Percentiles rank a stretch among this genome's conserved stretches.
Evolutionary conservation across 108 stramenopile genomes (phyloP).

Genomic region (Pelagomonas calceolata): DNA sequence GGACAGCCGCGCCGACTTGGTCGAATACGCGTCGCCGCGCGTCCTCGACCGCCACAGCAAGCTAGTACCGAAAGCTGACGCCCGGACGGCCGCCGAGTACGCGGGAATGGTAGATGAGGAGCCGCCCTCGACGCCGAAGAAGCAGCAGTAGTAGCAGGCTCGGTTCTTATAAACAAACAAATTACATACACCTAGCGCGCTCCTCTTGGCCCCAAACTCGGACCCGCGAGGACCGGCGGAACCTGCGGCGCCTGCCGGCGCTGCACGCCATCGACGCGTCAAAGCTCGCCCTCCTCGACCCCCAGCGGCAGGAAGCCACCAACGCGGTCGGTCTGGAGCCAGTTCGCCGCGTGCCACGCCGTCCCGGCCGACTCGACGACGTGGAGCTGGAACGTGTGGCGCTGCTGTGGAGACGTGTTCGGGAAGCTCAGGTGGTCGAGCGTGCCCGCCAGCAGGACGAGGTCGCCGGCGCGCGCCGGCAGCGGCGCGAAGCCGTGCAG

Average conservation of each 20-base stretch:
- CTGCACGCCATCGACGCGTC: neutral
- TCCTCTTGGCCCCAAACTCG: no score
- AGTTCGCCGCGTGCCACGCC: neutral
- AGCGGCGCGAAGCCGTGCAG: neutral
- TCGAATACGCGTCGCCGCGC: neutral
- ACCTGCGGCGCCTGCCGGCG: no score
- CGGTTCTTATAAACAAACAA: no score
- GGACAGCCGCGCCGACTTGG: neutral
- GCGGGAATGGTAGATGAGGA: no score
- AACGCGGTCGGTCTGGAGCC: neutral
- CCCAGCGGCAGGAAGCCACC: neutral
- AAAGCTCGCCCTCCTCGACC: no score
- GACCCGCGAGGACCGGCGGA: no score
- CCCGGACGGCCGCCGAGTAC: no score
- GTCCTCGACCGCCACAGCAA: no score
- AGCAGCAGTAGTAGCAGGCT: no score
- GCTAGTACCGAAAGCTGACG: no score
- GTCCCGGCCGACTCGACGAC: constrained; percentile 69
- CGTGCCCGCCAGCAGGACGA: constrained; percentile 65
- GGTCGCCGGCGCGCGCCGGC: constrained; percentile 48
- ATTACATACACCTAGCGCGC: no score
- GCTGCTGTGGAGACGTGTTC: constrained; percentile 46
- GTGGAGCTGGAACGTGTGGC: constrained; percentile 87
- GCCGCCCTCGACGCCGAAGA: no score
- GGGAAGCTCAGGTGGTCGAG: constrained; percentile 80